These are phyloP conservation scores for Microcyclospora pomicola DNA, from an alignment of 2,329 filamentous ascomycete species.

Conservation along the genomic window DNA sequence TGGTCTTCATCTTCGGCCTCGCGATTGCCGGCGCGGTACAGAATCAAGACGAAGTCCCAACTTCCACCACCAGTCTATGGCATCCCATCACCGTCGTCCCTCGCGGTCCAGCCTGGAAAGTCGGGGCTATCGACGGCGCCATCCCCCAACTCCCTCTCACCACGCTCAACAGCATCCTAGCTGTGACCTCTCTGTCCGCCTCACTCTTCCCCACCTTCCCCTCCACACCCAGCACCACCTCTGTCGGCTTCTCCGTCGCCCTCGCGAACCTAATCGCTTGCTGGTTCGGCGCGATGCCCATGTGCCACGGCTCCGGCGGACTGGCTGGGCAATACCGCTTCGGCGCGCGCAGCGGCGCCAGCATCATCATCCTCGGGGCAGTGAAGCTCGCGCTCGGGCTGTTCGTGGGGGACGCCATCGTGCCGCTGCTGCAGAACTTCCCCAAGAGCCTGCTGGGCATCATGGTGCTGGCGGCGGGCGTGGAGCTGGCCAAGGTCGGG, in stretches of 20 bases:
- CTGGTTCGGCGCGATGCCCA: constrained; percentile 91
- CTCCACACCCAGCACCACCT: constrained; percentile 53
- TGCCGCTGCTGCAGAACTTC: constrained; percentile 56
- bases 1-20: constrained; percentile 56
- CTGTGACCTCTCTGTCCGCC: constrained; percentile 62
- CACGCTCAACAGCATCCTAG: constrained; percentile 82
- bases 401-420: constrained; percentile 58
- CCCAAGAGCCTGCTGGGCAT: constrained; percentile 67
- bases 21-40: constrained; percentile 39
- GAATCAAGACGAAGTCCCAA: neutral
- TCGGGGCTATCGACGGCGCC: constrained; percentile 51
- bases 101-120: constrained; percentile 31
- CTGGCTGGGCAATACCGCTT: constrained; percentile 85
- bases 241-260: constrained; percentile 68
- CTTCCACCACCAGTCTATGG: constrained; percentile 40
- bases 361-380: constrained; percentile 63
- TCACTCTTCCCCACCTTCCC: constrained; percentile 54
- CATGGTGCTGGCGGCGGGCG: constrained; percentile 77
- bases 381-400: constrained; percentile 66
- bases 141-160: constrained; percentile 83
- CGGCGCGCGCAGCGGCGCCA: constrained; percentile 75
- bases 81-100: constrained; percentile 40
- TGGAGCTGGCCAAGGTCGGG: constrained; percentile 77
- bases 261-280: constrained; percentile 72
- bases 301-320: constrained; percentile 85